Conservation (phyloP, 106 monocot species). For the Dendrobium nobile region DNA sequence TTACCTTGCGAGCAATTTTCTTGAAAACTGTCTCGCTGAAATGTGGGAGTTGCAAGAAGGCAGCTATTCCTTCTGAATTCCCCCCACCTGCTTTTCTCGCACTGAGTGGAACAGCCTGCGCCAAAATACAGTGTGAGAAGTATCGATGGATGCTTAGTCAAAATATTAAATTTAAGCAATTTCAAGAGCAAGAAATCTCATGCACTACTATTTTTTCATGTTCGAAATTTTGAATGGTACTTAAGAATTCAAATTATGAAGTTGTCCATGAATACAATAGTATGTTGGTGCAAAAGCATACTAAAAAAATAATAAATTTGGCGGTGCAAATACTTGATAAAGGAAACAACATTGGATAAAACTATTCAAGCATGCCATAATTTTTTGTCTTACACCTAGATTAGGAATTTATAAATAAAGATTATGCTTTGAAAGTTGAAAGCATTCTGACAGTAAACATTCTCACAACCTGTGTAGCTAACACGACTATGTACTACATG, state of each 20-base stretch:
- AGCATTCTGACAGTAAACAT: not conserved
- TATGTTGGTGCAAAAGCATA: not conserved
- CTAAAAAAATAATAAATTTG: not conserved
- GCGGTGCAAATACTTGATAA: not conserved
- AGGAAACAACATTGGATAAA: not conserved
- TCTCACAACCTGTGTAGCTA: not conserved
- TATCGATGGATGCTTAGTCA: not conserved
- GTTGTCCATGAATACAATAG: not conserved
- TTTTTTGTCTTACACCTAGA: not conserved
- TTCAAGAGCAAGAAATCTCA: not conserved
- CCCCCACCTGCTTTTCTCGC: slow-evolving; percentile 75
- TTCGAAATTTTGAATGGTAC: not conserved
- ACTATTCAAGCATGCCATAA: slow-evolving; percentile 1
- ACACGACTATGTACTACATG: not conserved
- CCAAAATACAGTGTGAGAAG: not conserved
- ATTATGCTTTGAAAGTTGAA: not conserved
- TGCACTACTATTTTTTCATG: not conserved
- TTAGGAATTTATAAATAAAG: not conserved
- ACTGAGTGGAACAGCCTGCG: slow-evolving; percentile 89
- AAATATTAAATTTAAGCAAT: not conserved
- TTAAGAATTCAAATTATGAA: not conserved
- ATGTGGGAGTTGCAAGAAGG: slow-evolving; percentile 93
- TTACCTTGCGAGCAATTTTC: slow-evolving; percentile 82
- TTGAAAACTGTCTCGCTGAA: slow-evolving; percentile 70
- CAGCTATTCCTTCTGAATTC: slow-evolving; percentile 72